Evolutionary conservation across 2,329 filamentous ascomycete species (phyloP).

Genomic region (Aspergillus sojae): DNA sequence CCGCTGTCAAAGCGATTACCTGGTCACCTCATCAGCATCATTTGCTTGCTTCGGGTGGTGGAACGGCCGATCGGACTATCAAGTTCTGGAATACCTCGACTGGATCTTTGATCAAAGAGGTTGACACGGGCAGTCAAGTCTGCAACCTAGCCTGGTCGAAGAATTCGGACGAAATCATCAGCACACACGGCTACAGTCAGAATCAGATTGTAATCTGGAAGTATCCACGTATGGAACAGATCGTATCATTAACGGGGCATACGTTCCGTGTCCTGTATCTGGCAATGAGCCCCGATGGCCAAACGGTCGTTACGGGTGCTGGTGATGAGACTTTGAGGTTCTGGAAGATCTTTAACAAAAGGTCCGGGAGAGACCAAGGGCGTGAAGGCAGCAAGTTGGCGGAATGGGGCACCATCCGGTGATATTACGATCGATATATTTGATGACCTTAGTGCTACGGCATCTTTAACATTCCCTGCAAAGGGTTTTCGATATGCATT

Average conservation of each 20-base stretch:
- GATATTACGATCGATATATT: conserved; percentile 12
- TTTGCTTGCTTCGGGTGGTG: conserved; percentile 90
- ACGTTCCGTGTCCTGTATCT: conserved; percentile 96
- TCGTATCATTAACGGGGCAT: conserved; percentile 91
- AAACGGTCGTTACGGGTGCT: conserved; percentile 91
- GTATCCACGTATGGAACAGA: conserved; percentile 96
- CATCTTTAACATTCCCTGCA: conserved; percentile 16
- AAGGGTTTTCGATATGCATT: conserved; percentile 34
- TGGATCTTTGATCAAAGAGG: conserved; percentile 78
- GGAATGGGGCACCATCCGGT: conserved; percentile 82
- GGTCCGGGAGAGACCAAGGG: conserved; percentile 69
- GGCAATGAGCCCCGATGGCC: conserved; percentile 94
- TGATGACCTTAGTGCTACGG: conserved; percentile 17
- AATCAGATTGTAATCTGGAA: conserved; percentile 99
- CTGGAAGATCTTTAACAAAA: conserved; percentile 92
- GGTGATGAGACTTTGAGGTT: conserved; percentile 95
- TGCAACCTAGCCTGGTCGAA: conserved; percentile 98
- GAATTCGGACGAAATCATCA: conserved; percentile 96
- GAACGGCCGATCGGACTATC: conserved; percentile 92
- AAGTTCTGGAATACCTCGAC: conserved; percentile 96
- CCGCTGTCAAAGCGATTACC: conserved; percentile 94
- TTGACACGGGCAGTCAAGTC: conserved; percentile 97
- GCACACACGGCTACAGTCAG: conserved; percentile 94
- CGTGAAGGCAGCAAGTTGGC: conserved; percentile 68
- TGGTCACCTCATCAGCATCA: conserved; percentile 97